Evolutionary conservation across 1,284 basidiomycete genomes (phyloP).

Genomic region (Ganoderma multipileum): DNA sequence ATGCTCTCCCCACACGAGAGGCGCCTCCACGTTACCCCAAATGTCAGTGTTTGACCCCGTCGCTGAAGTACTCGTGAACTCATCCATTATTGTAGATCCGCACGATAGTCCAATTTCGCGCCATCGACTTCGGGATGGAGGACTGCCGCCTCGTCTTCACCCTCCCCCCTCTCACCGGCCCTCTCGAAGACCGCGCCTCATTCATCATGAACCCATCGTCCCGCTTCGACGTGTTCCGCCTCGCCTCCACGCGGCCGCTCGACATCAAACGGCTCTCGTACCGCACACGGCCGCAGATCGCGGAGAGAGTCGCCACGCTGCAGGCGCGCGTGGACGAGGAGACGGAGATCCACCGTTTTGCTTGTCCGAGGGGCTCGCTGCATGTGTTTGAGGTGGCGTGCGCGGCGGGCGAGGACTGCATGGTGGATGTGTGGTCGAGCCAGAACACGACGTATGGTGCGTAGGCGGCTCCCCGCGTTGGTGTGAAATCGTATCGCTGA

Average conservation of each 20-base stretch:
- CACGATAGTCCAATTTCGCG: slow-evolving; percentile 35
- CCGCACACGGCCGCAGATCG: slow-evolving; percentile 22
- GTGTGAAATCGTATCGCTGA: background rate
- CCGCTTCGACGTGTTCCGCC: slow-evolving; percentile 29
- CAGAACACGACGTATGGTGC: slow-evolving; percentile 30
- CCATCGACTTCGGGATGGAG: slow-evolving; percentile 39
- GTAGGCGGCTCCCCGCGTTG: background rate
- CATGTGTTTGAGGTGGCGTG: slow-evolving; percentile 31
- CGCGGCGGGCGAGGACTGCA: slow-evolving; percentile 21
- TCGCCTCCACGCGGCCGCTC: slow-evolving; percentile 20
- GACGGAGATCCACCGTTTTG: slow-evolving; percentile 21
- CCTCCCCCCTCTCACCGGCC: slow-evolving; percentile 26
- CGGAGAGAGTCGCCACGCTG: slow-evolving; percentile 22
- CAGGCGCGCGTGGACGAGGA: slow-evolving; percentile 12
- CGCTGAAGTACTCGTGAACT: background rate
- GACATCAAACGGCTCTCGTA: slow-evolving; percentile 31
- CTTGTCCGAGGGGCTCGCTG: slow-evolving; percentile 25
- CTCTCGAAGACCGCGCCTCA: slow-evolving; percentile 20
- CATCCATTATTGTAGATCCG: slow-evolving; percentile 17
- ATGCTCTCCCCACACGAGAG: background rate
- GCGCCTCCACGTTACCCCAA: background rate
- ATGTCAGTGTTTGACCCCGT: background rate
- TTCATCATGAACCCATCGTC: slow-evolving; percentile 16
- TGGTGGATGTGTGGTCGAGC: slow-evolving; percentile 30
- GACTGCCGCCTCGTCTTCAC: slow-evolving; percentile 33